A percentile compares a stretch with the other conserved stretches of the same genome.
Conservation (phyloP, 1,284 basidiomycete genomes). For the Xerocomus cyaneibrunnescens region DNA sequence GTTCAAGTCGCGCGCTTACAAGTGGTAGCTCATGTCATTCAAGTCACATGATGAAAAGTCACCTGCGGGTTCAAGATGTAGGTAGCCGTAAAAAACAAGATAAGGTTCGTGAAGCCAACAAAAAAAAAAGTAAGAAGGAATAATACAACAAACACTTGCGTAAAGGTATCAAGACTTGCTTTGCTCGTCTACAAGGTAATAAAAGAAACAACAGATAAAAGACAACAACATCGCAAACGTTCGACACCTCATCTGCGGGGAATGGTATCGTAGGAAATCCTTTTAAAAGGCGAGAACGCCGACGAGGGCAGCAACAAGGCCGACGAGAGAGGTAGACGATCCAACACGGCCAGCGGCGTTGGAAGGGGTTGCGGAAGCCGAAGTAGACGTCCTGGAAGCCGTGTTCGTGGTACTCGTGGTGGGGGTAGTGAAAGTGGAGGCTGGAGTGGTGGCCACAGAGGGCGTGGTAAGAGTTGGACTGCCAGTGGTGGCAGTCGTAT, state of each 20-base stretch:
- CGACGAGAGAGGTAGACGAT: conserved; percentile 21
- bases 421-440: neutral
- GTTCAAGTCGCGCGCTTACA: neutral
- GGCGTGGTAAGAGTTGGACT: conserved; percentile 4
- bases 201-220: neutral
- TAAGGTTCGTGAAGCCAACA: neutral
- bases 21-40: too few species aligned
- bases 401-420: neutral
- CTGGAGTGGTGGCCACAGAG: neutral
- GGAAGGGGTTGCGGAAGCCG: conserved; percentile 15
- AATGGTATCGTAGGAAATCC: conserved; percentile 2
- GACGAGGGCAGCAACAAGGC: conserved; percentile 21
- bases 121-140: neutral
- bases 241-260: conserved; percentile 4
- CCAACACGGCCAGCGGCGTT: conserved; percentile 26
- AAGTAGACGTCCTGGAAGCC: neutral
- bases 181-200: conserved; percentile 7
- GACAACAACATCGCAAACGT: conserved; percentile 7
- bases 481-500: neutral
- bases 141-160: conserved; percentile 22
- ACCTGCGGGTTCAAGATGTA: neutral
- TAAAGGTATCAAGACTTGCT: conserved; percentile 3
- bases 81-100: neutral
- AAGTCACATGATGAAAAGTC: neutral
- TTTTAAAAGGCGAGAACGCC: conserved; percentile 24